Conservation (phyloP, 2,329 filamentous ascomycete genomes). For the Gliomastix tumulicola region DNA sequence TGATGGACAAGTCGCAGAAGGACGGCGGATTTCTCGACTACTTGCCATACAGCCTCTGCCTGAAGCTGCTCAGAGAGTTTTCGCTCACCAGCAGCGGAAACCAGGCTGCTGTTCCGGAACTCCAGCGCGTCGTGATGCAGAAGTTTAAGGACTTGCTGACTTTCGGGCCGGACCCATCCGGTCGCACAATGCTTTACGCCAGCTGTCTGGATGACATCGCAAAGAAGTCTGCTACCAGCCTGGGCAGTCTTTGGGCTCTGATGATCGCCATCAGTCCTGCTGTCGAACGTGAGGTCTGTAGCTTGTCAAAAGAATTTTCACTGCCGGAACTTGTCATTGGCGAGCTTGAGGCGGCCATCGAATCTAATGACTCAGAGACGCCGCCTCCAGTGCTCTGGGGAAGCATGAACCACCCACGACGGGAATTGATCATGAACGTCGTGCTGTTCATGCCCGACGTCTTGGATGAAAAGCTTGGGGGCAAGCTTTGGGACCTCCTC, state of each 20-base stretch:
- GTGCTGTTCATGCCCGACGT: slow-evolving; percentile 54
- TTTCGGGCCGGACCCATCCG: slow-evolving; percentile 44
- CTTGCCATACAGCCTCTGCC: slow-evolving; percentile 42
- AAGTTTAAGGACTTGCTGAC: slow-evolving; percentile 55
- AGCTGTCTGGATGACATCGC: slow-evolving; percentile 64
- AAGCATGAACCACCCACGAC: slow-evolving; percentile 42
- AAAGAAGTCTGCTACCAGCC: slow-evolving; percentile 52
- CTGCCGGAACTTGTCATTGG: slow-evolving; percentile 55
- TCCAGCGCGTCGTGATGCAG: slow-evolving; percentile 56
- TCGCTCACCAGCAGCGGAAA: slow-evolving; percentile 47
- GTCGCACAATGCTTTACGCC: slow-evolving; percentile 55
- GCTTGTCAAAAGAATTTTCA: slow-evolving; percentile 54
- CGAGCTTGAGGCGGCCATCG: slow-evolving; percentile 53
- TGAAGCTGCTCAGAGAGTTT: slow-evolving; percentile 67
- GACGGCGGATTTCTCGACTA: slow-evolving; percentile 23
- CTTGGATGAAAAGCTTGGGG: slow-evolving; percentile 55
- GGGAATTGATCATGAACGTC: slow-evolving; percentile 50
- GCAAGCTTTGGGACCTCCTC: slow-evolving; percentile 64
- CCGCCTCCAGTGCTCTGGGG: slow-evolving; percentile 34
- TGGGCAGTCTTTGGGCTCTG: slow-evolving; percentile 68
- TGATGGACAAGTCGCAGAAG: slow-evolving; percentile 34
- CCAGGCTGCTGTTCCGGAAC: slow-evolving; percentile 49
- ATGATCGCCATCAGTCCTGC: slow-evolving; percentile 38
- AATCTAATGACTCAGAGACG: slow-evolving; percentile 6
- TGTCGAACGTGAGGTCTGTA: slow-evolving; percentile 42